Base-by-base conservation (phyloP, 345 rosid genomes). In the Syzygium aqueum region DNA sequence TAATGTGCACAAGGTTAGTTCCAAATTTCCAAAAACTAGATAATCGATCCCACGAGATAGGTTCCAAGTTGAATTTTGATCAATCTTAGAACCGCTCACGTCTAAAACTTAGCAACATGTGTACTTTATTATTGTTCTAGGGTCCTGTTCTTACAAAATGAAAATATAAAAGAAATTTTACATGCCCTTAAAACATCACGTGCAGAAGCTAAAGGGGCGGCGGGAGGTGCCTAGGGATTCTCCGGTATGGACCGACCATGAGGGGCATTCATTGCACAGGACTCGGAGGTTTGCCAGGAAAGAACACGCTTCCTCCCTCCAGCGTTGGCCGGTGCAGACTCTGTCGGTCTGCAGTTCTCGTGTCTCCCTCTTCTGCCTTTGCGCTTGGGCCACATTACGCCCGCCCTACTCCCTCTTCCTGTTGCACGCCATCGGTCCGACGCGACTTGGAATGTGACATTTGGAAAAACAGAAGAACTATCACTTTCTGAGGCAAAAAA, bases 11-110 rank as follows among this genome's bases (percentile, higher is more conserved):
- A 43, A 43, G 46, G 46, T 43, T 43, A 43, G 46, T 43, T 43
- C 1, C 7, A 1, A 43, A 43, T 43, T 43, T 43, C 7, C 46
- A 43, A 43, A 43, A 2, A 61, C 13, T 2, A 61, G 73, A 27
- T 5, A n/a, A 61, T 27, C 33, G 33, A 61, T 14, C 46, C 7
- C 1, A 43, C 46, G 6, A 6, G 6, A 6, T 5, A 43, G 7
- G 7, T 43, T 43, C 1, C 7, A 43, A 6, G 46, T 43, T 43
- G 46, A 43, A 43, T 43, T 43, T 43, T 43, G 46, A 43, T 1
- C 46, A 1, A 43, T 6, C 46, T 7, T 6, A 7, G 1, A 43
- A 43, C 1, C 6, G 7, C 7, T 6, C 46, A 43, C 46, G 1
- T 43, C 7, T 43, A 5, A 43, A 43, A 43, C 46, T 43, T 6